phyloP scores from a whole-genome alignment of 1,139 yeast genomes.

The Zygotorulaspora mrakii region DNA sequence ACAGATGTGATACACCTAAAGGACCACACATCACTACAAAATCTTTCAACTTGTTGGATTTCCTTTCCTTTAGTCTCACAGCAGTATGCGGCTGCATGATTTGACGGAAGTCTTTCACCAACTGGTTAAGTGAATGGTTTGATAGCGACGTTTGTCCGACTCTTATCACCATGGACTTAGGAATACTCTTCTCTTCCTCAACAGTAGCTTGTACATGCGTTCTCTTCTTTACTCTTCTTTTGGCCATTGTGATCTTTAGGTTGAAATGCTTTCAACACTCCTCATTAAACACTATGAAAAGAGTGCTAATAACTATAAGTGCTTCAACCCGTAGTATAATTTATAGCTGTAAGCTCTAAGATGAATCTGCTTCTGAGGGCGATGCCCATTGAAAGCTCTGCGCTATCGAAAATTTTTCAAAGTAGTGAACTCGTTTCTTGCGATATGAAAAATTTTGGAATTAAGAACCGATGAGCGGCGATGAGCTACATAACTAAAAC shows the following conservation, averaged over 20 bases:
- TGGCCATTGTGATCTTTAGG: conserved; percentile 30
- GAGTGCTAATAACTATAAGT: too few relatives aligned
- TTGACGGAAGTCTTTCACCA: conserved; percentile 81
- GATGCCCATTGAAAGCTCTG: conserved; percentile 6
- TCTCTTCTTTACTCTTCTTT: conserved; percentile 59
- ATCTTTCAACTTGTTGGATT: conserved; percentile 81
- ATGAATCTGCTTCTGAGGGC: too few relatives aligned
- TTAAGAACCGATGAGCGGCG: conserved; percentile 7
- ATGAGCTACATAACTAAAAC: conserved; percentile 6
- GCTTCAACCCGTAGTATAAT: too few relatives aligned
- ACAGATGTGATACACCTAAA: conserved; percentile 82
- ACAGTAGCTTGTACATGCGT: conserved; percentile 69
- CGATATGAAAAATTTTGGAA: conserved; percentile 11
- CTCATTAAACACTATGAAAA: too few relatives aligned
- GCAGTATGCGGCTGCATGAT: conserved; percentile 98
- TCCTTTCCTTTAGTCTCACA: conserved; percentile 77
- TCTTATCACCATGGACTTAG: conserved; percentile 89
- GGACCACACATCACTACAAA: conserved; percentile 98
- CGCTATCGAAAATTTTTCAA: conserved; percentile 11
- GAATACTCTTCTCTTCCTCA: conserved; percentile 66
- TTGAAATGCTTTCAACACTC: too few relatives aligned
- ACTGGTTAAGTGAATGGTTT: conserved; percentile 76
- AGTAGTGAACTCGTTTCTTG: conserved; percentile 3
- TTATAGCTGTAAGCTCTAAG: too few relatives aligned
- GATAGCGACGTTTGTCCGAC: conserved; percentile 69